These are phyloP conservation scores for Pseudevernia furfuracea DNA, from an alignment of 495 filamentous ascomycete species.

Conservation along the genomic window DNA sequence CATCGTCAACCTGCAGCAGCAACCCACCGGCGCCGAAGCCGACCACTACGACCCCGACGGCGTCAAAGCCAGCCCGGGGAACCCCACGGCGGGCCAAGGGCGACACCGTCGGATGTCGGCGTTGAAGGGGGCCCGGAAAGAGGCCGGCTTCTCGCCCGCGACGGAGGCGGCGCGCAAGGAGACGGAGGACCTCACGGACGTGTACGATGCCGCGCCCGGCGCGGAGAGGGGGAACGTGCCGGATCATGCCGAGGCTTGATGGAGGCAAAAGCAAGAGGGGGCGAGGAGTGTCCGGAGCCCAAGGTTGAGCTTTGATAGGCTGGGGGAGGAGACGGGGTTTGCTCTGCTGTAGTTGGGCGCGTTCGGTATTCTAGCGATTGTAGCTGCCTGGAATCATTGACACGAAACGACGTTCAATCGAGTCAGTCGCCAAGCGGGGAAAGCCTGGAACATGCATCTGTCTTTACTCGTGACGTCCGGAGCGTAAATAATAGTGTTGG, in stretches of 20 bases:
- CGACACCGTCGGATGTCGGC: background rate
- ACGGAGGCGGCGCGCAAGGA: background rate
- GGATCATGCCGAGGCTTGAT: conserved; percentile 25
- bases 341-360: no score
- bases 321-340: no score
- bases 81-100: background rate
- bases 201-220: conserved; percentile 1
- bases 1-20: conserved; percentile 15
- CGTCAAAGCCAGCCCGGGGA: background rate
- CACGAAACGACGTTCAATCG: no score
- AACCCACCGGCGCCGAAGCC: background rate
- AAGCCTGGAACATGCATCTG: no score
- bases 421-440: no score
- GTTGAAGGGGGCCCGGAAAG: background rate
- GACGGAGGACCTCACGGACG: background rate
- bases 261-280: background rate
- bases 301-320: no score
- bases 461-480: no score
- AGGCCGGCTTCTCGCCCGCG: background rate
- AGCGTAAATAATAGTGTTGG: no score
- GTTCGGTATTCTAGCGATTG: no score
- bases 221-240: conserved; percentile 33
- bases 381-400: no score
- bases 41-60: background rate
- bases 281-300: no score